Conservation (phyloP, 148 eudicot genomes). For the Heliosperma pusillum region DNA sequence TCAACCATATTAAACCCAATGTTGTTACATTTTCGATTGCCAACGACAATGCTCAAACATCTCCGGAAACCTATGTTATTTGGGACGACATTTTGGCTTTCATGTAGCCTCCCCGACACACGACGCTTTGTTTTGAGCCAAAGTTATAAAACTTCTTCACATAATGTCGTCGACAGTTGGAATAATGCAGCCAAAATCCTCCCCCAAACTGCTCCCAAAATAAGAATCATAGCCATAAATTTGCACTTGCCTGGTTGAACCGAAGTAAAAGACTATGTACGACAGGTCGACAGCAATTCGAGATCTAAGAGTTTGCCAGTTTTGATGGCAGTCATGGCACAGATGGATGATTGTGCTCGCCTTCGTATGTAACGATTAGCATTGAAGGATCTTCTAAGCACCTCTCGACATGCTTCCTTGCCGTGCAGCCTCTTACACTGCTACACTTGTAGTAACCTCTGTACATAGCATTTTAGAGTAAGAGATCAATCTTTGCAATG, state of each 20-base stretch:
- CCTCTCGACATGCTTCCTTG: constrained; percentile 85
- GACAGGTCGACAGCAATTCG: constrained; percentile 24
- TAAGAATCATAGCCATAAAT: constrained; percentile 22
- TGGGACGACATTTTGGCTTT: background rate
- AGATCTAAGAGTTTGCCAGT: constrained; percentile 39
- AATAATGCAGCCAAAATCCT: constrained; percentile 19
- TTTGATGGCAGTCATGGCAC: constrained; percentile 54
- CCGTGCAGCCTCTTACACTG: constrained; percentile 79
- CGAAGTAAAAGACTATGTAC: constrained; percentile 23
- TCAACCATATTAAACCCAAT: constrained; percentile 18
- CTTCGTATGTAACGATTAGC: constrained; percentile 82
- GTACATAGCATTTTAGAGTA: constrained; percentile 19
- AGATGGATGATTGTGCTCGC: constrained; percentile 67
- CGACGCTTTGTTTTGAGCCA: background rate
- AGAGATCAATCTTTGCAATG: background rate
- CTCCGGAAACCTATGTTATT: background rate
- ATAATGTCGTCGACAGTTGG: too few species aligned
- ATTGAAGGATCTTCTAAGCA: constrained; percentile 69
- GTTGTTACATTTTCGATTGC: background rate
- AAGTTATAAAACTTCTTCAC: too few species aligned
- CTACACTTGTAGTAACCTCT: constrained; percentile 90
- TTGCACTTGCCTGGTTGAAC: constrained; percentile 24
- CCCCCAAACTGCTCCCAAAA: constrained; percentile 27
- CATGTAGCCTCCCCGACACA: background rate
- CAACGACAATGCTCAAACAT: constrained; percentile 19